Evolutionary conservation across 2,329 filamentous ascomycete species (phyloP).

Genomic region (Dactylellina parvicollis): DNA sequence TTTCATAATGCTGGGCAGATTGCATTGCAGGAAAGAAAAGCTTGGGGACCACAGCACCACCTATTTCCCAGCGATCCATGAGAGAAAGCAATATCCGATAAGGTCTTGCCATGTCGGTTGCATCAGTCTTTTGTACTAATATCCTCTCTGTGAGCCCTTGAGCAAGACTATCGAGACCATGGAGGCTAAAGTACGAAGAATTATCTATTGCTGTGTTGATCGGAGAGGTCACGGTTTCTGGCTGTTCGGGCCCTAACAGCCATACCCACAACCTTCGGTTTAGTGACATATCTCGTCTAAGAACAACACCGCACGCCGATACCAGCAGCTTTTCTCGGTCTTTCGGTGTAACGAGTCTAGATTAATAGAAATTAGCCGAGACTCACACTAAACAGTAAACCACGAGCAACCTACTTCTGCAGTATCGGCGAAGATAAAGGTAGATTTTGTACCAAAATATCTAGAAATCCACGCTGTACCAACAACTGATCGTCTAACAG

Average conservation of each 20-base stretch:
- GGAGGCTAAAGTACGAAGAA: constrained; percentile 83
- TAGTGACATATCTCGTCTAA: constrained; percentile 92
- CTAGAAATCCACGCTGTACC: constrained; percentile 92
- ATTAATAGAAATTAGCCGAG: constrained; percentile 4
- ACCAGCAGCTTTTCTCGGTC: constrained; percentile 84
- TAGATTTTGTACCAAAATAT: constrained; percentile 88
- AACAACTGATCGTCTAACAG: constrained; percentile 86
- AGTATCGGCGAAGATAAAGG: constrained; percentile 84
- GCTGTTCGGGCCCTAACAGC: constrained; percentile 81
- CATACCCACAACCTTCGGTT: constrained; percentile 96
- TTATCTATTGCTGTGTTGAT: constrained; percentile 61
- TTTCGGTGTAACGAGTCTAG: constrained; percentile 65
- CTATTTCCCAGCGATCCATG: constrained; percentile 99
- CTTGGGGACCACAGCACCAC: constrained; percentile 84
- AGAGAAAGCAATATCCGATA: constrained; percentile 92
- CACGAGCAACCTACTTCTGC: constrained; percentile 71
- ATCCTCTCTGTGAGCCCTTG: constrained; percentile 82
- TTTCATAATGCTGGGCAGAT: constrained; percentile 80
- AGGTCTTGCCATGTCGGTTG: constrained; percentile 78
- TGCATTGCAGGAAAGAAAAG: constrained; percentile 87
- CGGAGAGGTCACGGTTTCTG: constrained; percentile 58
- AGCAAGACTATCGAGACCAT: constrained; percentile 78
- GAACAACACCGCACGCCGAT: constrained; percentile 86
- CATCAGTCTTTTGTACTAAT: constrained; percentile 66
- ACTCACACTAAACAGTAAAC: neutral